Evolutionary conservation across 2,329 filamentous ascomycete genomes (phyloP).

Genomic region (Myrmaecium sp.): DNA sequence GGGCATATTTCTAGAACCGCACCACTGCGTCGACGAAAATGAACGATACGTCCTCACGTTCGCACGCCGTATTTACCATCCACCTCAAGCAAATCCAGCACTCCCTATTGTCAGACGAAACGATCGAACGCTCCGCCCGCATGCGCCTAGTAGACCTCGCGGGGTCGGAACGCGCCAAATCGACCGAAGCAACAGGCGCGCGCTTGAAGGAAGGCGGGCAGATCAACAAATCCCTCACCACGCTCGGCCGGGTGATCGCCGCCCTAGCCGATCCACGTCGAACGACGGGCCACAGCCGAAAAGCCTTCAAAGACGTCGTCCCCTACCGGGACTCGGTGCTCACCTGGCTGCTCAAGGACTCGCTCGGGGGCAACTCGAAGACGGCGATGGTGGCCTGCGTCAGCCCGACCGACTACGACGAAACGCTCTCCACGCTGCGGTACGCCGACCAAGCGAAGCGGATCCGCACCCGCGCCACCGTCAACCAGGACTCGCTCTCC

Average conservation of each 20-base stretch:
- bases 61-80: constrained; percentile 94
- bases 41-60: constrained; percentile 96
- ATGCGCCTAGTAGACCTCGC: constrained; percentile 92
- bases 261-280: constrained; percentile 53
- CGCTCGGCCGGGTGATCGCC: constrained; percentile 86
- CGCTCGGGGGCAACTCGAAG: constrained; percentile 88
- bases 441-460: constrained; percentile 97
- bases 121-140: constrained; percentile 81
- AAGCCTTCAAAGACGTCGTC: constrained; percentile 46
- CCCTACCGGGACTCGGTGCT: constrained; percentile 82
- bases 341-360: constrained; percentile 86
- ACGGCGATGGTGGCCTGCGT: constrained; percentile 99
- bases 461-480: constrained; percentile 82
- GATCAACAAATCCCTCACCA: constrained; percentile 97
- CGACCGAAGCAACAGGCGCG: constrained; percentile 84
- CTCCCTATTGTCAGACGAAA: constrained; percentile 93
- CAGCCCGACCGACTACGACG: constrained; percentile 86
- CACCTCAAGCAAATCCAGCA: constrained; percentile 97
- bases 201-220: constrained; percentile 88
- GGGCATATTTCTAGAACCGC: constrained; percentile 37
- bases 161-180: constrained; percentile 85
- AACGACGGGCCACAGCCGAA: constrained; percentile 20
- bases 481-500: constrained; percentile 90
- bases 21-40: constrained; percentile 93
- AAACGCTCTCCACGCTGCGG: constrained; percentile 85